Evolutionary conservation across 345 rosid genomes (phyloP).

Genomic region (Streptanthus diversifolius): DNA sequence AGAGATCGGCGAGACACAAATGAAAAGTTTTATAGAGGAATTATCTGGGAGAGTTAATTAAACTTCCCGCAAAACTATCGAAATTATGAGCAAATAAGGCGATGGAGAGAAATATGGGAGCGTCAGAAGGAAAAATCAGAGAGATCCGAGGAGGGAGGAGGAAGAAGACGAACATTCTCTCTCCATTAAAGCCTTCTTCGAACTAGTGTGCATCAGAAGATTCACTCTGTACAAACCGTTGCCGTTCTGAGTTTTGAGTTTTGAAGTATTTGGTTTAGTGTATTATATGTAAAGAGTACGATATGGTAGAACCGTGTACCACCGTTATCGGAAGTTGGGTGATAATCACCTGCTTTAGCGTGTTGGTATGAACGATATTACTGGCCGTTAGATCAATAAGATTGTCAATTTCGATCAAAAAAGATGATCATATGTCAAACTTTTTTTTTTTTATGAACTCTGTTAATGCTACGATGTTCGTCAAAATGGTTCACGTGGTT

Average conservation of each 20-base stretch:
- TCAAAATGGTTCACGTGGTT: slow-evolving; percentile 31
- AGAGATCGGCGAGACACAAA: slow-evolving; percentile 12
- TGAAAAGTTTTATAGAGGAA: background rate
- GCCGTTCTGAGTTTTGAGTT: no score
- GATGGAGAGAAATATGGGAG: background rate
- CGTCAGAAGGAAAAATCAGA: background rate
- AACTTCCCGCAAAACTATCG: background rate
- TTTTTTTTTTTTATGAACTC: background rate
- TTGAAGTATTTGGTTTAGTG: background rate
- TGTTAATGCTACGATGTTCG: no score
- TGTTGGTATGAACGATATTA: background rate
- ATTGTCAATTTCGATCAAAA: no score
- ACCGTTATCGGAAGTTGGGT: background rate
- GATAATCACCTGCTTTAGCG: background rate
- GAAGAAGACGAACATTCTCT: slow-evolving; percentile 30
- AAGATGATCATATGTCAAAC: background rate
- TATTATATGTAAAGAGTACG: background rate
- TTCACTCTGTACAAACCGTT: background rate
- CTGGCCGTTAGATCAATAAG: slow-evolving; percentile 14
- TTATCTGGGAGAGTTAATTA: background rate
- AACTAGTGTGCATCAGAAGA: slow-evolving; percentile 5
- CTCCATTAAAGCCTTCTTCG: slow-evolving; percentile 6
- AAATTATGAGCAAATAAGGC: background rate
- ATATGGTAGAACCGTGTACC: background rate
- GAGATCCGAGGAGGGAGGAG: slow-evolving; percentile 29